phyloP scores from a whole-genome alignment of 805 yeast species.

The Candida maesae region DNA sequence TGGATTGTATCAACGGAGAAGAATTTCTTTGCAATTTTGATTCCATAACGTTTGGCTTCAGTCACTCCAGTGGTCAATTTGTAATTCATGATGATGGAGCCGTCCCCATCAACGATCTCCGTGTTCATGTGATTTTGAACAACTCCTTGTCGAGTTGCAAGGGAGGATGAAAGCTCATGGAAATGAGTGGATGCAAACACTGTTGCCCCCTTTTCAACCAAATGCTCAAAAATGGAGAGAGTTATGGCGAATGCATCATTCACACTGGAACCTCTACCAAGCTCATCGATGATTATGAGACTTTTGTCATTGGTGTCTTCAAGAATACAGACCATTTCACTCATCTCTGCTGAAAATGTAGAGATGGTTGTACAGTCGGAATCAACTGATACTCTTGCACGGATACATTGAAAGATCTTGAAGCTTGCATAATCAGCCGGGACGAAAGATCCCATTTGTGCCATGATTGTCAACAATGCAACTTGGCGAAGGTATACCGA shows the following conservation, averaged over 20 bases:
- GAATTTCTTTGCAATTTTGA: constrained; percentile 27
- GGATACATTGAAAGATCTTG: constrained; percentile 36
- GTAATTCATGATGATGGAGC: constrained; percentile 30
- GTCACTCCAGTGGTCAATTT: constrained; percentile 23
- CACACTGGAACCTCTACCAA: constrained; percentile 50
- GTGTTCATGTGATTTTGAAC: constrained; percentile 36
- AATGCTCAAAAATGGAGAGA: constrained; percentile 38
- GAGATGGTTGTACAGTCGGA: constrained; percentile 31
- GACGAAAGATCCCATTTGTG: constrained; percentile 54
- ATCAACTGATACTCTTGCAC: constrained; percentile 38
- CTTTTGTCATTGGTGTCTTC: constrained; percentile 30
- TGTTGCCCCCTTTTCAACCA: constrained; percentile 28
- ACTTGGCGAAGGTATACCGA: constrained; percentile 53
- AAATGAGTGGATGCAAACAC: constrained; percentile 45
- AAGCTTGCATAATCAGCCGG: constrained; percentile 43
- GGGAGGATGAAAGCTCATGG: constrained; percentile 35
- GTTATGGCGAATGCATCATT: constrained; percentile 53
- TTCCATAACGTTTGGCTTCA: constrained; percentile 30
- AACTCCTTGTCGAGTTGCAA: constrained; percentile 34
- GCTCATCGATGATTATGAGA: constrained; percentile 49
- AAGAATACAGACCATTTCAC: constrained; percentile 43
- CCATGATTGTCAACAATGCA: constrained; percentile 45
- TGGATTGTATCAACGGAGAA: constrained; percentile 26
- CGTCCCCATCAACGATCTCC: constrained; percentile 15
- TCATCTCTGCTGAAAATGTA: constrained; percentile 45